Evolutionary conservation across 2,329 filamentous ascomycete species (phyloP).

Genomic region (Fonsecaea pugnacius): DNA sequence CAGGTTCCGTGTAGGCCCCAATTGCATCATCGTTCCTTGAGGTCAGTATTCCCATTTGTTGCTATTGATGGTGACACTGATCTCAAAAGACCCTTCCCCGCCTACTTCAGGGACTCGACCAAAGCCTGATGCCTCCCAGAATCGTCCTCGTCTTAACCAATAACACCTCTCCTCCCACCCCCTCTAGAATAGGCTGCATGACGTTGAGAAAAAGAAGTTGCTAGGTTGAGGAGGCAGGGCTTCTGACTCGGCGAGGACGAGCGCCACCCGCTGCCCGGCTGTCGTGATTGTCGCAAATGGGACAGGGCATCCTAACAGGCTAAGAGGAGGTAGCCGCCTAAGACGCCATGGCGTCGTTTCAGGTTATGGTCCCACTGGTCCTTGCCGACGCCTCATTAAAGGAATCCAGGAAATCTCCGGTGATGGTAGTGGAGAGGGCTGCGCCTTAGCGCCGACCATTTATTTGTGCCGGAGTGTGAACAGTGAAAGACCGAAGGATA

Average conservation of each 20-base stretch:
- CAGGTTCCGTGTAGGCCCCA: background rate
- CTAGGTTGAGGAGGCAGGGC: background rate
- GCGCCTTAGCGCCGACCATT: background rate
- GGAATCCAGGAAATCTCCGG: constrained; percentile 9
- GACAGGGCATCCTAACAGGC: constrained; percentile 1
- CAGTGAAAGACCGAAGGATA: background rate
- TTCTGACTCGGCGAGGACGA: constrained; percentile 8
- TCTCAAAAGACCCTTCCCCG: background rate
- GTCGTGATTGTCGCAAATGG: constrained; percentile 2
- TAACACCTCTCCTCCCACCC: background rate
- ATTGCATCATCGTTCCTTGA: background rate
- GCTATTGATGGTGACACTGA: background rate
- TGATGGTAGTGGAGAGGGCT: background rate
- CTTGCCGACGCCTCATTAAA: constrained; percentile 12
- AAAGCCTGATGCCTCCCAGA: background rate
- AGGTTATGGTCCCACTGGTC: constrained; percentile 22
- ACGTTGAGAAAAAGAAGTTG: constrained; percentile 3
- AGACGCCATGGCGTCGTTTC: constrained; percentile 27
- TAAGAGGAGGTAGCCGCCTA: background rate
- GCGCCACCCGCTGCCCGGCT: constrained; percentile 23
- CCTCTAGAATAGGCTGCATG: background rate
- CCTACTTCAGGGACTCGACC: background rate
- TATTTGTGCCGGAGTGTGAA: background rate
- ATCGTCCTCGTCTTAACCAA: background rate
- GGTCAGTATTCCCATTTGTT: background rate